phyloP scores from a whole-genome alignment of 2,329 filamentous ascomycete genomes.

The Fusarium sp. region DNA sequence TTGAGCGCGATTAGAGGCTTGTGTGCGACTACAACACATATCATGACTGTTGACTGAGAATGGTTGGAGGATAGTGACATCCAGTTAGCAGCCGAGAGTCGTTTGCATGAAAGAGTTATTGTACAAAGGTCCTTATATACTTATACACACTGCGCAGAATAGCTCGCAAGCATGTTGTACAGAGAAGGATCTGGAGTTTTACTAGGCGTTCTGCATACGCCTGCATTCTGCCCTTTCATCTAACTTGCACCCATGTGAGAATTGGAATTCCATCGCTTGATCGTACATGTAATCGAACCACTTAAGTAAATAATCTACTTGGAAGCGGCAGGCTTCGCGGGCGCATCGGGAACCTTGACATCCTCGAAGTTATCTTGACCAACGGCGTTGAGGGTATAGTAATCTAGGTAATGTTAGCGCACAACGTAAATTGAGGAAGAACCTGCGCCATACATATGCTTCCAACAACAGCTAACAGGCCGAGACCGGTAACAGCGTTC shows the following conservation, averaged over 20 bases:
- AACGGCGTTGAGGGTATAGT: constrained; percentile 82
- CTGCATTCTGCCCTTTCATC: constrained; percentile 27
- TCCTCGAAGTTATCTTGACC: constrained; percentile 98
- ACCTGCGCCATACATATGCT: constrained; percentile 85
- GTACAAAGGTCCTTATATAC: constrained; percentile 44
- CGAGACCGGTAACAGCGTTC: constrained; percentile 87
- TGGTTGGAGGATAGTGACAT: constrained; percentile 37
- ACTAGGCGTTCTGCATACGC: constrained; percentile 37
- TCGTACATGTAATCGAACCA: constrained; percentile 11
- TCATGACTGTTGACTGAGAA: constrained; percentile 27
- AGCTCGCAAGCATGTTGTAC: constrained; percentile 45
- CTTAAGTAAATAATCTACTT: constrained; percentile 46
- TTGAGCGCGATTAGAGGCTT: constrained; percentile 38
- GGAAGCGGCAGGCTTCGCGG: constrained; percentile 63
- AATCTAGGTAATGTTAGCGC: constrained; percentile 59
- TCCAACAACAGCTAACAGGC: constrained; percentile 81
- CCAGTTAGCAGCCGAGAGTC: constrained; percentile 27
- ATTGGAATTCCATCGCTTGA: constrained; percentile 21
- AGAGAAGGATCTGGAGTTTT: constrained; percentile 33
- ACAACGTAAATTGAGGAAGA: neutral
- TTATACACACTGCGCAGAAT: constrained; percentile 42
- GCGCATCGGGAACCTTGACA: constrained; percentile 87
- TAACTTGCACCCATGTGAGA: constrained; percentile 6
- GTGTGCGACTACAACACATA: constrained; percentile 25
- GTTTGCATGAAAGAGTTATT: constrained; percentile 40